Evolutionary conservation across 2,329 filamentous ascomycete species (phyloP), one percentile per base, ranked within the genome.

Genomic region (Curvularia sp.): DNA sequence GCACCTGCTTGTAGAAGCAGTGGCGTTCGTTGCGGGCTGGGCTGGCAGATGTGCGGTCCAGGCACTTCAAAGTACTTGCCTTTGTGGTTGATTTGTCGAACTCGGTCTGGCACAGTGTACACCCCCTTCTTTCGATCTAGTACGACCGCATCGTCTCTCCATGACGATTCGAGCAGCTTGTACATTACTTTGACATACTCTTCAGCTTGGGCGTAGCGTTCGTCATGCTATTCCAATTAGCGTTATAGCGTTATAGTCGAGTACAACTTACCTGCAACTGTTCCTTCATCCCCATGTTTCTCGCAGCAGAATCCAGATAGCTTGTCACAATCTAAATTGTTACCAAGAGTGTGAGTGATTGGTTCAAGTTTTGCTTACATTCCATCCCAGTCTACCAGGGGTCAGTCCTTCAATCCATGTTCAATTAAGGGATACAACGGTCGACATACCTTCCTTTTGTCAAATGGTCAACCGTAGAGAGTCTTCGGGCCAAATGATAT

Each of bases 121-220:
- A 89, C 75, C 0, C 86, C 85, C 5, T 79, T 82, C 55, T 84
- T 76, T 10, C 83, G 82, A 67, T 90, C 83, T 0, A 85, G 80
- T 26, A 85, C 80, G 1, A 91, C 86, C 0, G 89, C 88, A 67
- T 89, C 86, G 53, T 86, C 83, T 35, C 87, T 80, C 87, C 88
- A 90, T 0, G 86, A 89, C 0, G 84, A 86, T 66, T 90, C 84
- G 73, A 87, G 84, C 1, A 91, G 83, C 69, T 90, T 90, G 76
- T 89, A 90, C 65, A 89, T 82, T 1, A 91, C 86, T 42, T 85
- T 81, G 69, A 91, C 81, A 73, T 90, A 91, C 71, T 91, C 89
- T 62, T 91, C 87, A 1, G 88, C 88, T 46, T 88, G 82, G 2
- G 82, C 84, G 62, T 92, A 91, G 53, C 89, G 80, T 57, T 90